Evolutionary conservation across 139 green algal genomes (phyloP), one percentile per base, ranked within the genome.

Genomic region (Closterium sp.): DNA sequence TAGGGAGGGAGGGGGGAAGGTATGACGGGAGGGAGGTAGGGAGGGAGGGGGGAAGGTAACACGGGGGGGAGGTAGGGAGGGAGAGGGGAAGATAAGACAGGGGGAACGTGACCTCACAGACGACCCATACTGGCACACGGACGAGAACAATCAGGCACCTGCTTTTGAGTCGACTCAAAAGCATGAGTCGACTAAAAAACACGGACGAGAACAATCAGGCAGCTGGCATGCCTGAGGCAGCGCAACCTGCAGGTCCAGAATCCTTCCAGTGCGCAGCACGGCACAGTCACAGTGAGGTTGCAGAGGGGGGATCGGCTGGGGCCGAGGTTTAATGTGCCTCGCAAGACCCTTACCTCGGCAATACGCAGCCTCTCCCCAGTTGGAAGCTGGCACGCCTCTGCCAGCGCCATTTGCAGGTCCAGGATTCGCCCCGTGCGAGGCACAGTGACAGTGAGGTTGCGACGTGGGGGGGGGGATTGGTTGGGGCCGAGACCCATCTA

Each of bases 361-460:
- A 94, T 21, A 16, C 87, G 32, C 32, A 94, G 69, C 19, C 64
- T 32, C 86, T 94, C 87, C n/a, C 92, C 34, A 9, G 85, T 0
- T 6, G 12, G 16, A 21, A 93, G 36, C 10, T 32, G 25, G n/a
- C 25, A 87, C 33, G 32, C 85, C 38, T 90, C 92, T 4, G 33
- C 31, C 16, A 94, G 7, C n/a, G 34, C 84, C 9, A 30, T 35
- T 12, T 86, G 36, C 28, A 94, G 84, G 34, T 92, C 87, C 34
- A 93, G 85, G 85, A 97, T 91, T 64, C 91, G 35, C 76, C 91
- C 92, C 43, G 93, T 66, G 32, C 96, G 91, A 0, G 91, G 90
- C 76, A 97, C 93, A 64, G 93, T 92, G 85, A 96, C 87, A 28
- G 88, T 92, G 55, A 93, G 87, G 87, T 91, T 32, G 0, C n/a